A percentile compares a stretch with the other conserved stretches of the same genome.
phyloP scores from a whole-genome alignment of 2,329 filamentous ascomycete species.

The Dothideomycetes sp. region DNA sequence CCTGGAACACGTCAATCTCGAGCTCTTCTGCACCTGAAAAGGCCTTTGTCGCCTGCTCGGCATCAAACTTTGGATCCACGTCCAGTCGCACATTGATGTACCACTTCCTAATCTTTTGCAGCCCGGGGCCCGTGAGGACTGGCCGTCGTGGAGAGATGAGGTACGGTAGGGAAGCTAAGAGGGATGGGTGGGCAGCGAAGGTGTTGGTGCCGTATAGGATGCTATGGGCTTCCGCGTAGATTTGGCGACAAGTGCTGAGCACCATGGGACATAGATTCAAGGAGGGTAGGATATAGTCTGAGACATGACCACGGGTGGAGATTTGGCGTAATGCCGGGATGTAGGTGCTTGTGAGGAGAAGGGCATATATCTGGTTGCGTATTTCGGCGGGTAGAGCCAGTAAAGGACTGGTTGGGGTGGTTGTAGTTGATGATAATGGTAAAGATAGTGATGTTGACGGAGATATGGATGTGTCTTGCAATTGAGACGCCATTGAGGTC shows the following conservation, averaged over 20 bases:
- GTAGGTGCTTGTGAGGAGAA: constrained; percentile 22
- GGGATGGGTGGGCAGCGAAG: constrained; percentile 38
- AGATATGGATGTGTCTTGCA: not conserved
- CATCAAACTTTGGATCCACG: constrained; percentile 35
- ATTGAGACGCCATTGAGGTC: not conserved
- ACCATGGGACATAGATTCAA: constrained; percentile 32
- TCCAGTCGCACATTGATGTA: constrained; percentile 37
- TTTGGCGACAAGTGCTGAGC: constrained; percentile 29
- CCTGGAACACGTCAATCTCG: constrained; percentile 39
- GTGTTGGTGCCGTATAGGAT: constrained; percentile 39
- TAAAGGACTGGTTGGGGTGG: constrained; percentile 12
- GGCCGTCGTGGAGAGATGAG: constrained; percentile 20
- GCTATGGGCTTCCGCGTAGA: constrained; percentile 29
- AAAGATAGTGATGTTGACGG: too few relatives aligned
- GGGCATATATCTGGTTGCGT: constrained; percentile 45
- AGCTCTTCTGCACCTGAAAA: constrained; percentile 37
- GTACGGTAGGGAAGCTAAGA: constrained; percentile 34
- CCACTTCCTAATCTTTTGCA: constrained; percentile 28
- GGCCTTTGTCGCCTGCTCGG: constrained; percentile 25
- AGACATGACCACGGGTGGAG: constrained; percentile 13
- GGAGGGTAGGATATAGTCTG: constrained; percentile 11
- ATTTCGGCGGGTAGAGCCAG: constrained; percentile 48
- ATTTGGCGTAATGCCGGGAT: constrained; percentile 15
- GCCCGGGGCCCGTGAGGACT: constrained; percentile 6
- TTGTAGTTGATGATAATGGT: not conserved